phyloP scores from a whole-genome alignment of 257 asterid genomes.

The Solanum peruvianum region DNA sequence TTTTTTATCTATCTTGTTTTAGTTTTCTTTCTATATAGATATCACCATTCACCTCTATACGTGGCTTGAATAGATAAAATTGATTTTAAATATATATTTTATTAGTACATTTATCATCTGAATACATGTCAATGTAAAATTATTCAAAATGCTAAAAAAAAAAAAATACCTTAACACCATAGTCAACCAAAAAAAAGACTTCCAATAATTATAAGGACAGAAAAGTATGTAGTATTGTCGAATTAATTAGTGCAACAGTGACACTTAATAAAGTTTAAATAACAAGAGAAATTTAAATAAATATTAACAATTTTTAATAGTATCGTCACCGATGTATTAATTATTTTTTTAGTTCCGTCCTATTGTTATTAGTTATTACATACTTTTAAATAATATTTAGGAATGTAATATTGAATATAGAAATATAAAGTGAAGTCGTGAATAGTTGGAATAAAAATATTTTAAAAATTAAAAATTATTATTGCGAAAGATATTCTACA shows the following conservation, averaged over 20 bases:
- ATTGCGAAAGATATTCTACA: not conserved
- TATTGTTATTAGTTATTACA: no score
- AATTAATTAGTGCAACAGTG: not conserved
- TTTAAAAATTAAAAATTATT: not conserved
- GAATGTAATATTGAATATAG: not conserved
- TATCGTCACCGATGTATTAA: not conserved
- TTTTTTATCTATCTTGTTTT: no score
- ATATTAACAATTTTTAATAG: not conserved
- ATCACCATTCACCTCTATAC: no score
- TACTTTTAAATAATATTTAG: not conserved
- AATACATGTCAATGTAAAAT: no score
- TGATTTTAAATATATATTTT: no score
- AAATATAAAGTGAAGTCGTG: not conserved
- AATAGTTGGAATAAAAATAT: not conserved
- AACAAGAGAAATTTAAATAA: not conserved
- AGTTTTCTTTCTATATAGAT: no score
- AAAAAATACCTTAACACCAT: not conserved
- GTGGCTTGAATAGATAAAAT: no score
- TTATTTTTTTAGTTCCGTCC: not conserved
- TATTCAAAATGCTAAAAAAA: no score
- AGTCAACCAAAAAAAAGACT: no score
- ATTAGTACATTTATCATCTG: fast-evolving
- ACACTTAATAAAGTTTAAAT: not conserved
- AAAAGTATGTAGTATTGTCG: not conserved
- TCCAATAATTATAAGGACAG: not conserved